Evolutionary conservation across 73 alveolate species (phyloP).

Genomic region (Diophrys appendiculata): DNA sequence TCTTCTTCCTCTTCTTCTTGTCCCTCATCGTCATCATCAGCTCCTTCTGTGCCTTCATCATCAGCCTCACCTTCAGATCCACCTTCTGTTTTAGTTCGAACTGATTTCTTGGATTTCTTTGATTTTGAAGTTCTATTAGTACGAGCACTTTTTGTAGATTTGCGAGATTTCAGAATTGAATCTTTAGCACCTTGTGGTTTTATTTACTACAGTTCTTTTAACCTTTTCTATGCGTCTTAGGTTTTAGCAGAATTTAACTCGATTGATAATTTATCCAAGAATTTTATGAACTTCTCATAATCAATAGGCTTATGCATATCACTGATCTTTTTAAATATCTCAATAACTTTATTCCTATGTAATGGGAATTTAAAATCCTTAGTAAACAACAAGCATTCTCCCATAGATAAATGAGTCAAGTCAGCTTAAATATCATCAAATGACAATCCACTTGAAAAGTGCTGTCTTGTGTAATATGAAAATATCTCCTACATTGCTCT

Average conservation of each 20-base stretch:
- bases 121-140: not conserved
- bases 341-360: constrained; percentile 15
- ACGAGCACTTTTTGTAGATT: not conserved
- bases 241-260: constrained; percentile 2
- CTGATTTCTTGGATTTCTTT: not conserved
- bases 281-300: not conserved
- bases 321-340: constrained; percentile 14
- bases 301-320: constrained; percentile 11
- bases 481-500: constrained; percentile 18
- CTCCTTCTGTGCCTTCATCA: too few species aligned
- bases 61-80: not conserved
- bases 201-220: constrained; percentile 1
- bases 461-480: constrained; percentile 22
- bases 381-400: constrained; percentile 19
- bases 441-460: constrained; percentile 5
- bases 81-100: not conserved
- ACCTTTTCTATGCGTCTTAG: not conserved
- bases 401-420: constrained; percentile 3
- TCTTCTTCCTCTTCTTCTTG: not conserved
- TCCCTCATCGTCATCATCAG: not conserved
- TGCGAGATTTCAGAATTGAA: not conserved
- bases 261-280: constrained; percentile 7
- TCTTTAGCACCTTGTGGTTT: not conserved
- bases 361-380: constrained; percentile 23
- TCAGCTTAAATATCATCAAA: constrained; percentile 17